These are phyloP conservation scores for Acer campestre DNA, from an alignment of 345 rosid species.

Conservation along the genomic window DNA sequence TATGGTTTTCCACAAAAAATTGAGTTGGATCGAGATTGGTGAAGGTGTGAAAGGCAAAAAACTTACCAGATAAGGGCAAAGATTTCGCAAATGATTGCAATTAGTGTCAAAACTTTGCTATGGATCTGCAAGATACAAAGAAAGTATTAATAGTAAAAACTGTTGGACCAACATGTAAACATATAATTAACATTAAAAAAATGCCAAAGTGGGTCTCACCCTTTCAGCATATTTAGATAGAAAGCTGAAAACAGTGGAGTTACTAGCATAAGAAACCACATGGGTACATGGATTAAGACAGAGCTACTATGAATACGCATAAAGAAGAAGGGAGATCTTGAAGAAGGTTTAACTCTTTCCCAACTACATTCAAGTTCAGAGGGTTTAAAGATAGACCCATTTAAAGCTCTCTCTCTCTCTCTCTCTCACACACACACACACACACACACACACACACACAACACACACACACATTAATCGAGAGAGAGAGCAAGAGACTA, in stretches of 20 bases:
- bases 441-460: not conserved
- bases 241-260: not conserved
- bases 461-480: not conserved
- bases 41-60: constrained; percentile 18
- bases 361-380: not conserved
- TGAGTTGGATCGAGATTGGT: not conserved
- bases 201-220: not conserved
- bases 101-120: constrained; percentile 69
- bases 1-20: not conserved
- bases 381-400: not conserved
- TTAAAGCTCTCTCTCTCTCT: too few relatives aligned
- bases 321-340: constrained; percentile 11
- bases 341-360: not conserved
- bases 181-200: not conserved
- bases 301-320: not conserved
- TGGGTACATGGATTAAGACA: not conserved
- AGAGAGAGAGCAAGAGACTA: not conserved
- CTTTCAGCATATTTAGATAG: not conserved
- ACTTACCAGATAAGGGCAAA: constrained; percentile 89
- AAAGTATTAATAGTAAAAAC: constrained; percentile 2
- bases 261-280: not conserved
- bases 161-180: not conserved
- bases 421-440: too few relatives aligned
- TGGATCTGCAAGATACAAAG: constrained; percentile 62
- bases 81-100: constrained; percentile 82